These are phyloP conservation scores for Lepidium campestre DNA, from an alignment of 441 rosid genomes.

Conservation along the genomic window DNA sequence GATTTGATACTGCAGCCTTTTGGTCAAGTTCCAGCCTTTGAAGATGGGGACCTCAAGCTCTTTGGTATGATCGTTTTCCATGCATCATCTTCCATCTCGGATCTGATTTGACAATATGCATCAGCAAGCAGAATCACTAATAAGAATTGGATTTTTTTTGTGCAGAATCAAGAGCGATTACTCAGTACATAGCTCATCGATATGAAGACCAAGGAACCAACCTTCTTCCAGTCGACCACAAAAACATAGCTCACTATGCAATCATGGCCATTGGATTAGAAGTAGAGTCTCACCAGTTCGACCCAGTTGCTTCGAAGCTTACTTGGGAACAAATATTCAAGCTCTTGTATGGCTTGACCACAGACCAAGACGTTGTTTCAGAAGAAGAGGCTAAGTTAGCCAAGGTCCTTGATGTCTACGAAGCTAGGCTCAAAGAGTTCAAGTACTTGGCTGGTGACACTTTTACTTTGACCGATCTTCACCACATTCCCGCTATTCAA, in stretches of 20 bases:
- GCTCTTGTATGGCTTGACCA: constrained; percentile 38
- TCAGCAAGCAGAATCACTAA: not conserved
- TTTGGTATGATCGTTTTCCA: constrained; percentile 39
- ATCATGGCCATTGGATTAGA: constrained; percentile 42
- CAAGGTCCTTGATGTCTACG: constrained; percentile 72
- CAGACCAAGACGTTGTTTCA: constrained; percentile 44
- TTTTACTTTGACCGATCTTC: constrained; percentile 67
- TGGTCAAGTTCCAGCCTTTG: constrained; percentile 66
- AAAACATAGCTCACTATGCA: constrained; percentile 26
- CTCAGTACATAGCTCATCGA: constrained; percentile 47
- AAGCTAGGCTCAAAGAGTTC: constrained; percentile 46
- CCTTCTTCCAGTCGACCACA: constrained; percentile 29
- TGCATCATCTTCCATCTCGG: not conserved
- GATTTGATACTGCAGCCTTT: constrained; percentile 49
- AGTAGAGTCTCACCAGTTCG: constrained; percentile 61
- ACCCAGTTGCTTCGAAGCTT: constrained; percentile 46
- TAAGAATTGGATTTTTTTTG: not conserved
- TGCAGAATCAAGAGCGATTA: constrained; percentile 73
- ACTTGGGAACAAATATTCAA: constrained; percentile 45
- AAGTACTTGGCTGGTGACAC: constrained; percentile 60
- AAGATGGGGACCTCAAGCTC: constrained; percentile 58
- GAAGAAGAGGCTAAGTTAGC: constrained; percentile 52
- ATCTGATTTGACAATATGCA: not conserved
- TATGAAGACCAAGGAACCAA: constrained; percentile 48
- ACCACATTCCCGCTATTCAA: constrained; percentile 54